phyloP scores from a whole-genome alignment of 495 filamentous ascomycete species.

The Evernia prunastri region DNA sequence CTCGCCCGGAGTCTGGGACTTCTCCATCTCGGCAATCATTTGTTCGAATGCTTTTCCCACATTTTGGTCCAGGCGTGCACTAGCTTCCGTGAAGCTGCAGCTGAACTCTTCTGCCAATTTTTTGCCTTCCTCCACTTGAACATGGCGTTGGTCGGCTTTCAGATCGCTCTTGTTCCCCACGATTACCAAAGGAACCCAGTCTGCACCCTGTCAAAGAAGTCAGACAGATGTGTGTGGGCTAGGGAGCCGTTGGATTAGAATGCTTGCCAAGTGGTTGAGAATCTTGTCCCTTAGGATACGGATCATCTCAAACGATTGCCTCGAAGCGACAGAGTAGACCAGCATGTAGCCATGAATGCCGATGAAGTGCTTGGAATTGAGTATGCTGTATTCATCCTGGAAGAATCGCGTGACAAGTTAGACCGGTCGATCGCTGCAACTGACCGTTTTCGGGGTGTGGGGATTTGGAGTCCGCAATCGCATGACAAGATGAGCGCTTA shows the following conservation, averaged over 20 bases:
- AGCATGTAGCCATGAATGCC: constrained; percentile 99
- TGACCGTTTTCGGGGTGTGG: constrained; percentile 19
- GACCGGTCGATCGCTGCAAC: constrained; percentile 19
- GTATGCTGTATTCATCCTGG: constrained; percentile 95
- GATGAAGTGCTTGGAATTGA: constrained; percentile 98
- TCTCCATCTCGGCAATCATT: constrained; percentile 92
- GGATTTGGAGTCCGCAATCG: background rate
- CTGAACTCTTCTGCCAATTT: constrained; percentile 76
- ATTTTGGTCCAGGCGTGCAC: constrained; percentile 88
- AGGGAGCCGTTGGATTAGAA: constrained; percentile 4
- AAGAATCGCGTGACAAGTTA: constrained; percentile 15
- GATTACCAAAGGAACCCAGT: constrained; percentile 85
- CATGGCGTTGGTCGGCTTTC: constrained; percentile 86
- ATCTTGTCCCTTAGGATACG: constrained; percentile 95
- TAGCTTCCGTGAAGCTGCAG: constrained; percentile 92
- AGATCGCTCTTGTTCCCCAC: constrained; percentile 98
- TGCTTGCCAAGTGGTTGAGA: constrained; percentile 81
- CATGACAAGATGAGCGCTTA: constrained; percentile 33
- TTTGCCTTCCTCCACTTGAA: constrained; percentile 74
- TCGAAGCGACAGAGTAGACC: constrained; percentile 89
- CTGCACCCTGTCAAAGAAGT: constrained; percentile 62
- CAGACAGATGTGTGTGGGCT: constrained; percentile 6
- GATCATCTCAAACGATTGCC: constrained; percentile 95
- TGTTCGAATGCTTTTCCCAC: constrained; percentile 89
- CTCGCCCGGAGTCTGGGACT: constrained; percentile 83